Conservation (phyloP, 2,329 filamentous ascomycete species). For the Fusarium sterilihyphosum region DNA sequence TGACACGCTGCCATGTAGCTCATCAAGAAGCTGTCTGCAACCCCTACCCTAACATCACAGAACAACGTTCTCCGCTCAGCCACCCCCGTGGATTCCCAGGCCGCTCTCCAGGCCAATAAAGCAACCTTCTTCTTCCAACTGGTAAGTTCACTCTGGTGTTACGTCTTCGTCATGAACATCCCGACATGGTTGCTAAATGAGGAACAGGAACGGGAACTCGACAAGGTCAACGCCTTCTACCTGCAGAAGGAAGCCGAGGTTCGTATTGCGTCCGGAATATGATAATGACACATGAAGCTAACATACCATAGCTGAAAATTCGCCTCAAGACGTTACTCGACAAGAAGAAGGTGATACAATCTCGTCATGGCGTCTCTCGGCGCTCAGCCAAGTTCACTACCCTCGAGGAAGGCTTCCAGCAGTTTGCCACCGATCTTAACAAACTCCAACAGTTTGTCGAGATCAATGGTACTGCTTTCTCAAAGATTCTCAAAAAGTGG, state of each 20-base stretch:
- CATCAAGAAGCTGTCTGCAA: conserved; percentile 97
- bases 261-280: conserved; percentile 46
- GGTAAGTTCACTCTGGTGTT: conserved; percentile 61
- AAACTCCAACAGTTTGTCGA: conserved; percentile 99
- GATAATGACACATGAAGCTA: conserved; percentile 2
- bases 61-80: conserved; percentile 65
- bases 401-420: conserved; percentile 94
- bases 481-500: conserved; percentile 99
- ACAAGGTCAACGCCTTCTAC: conserved; percentile 98
- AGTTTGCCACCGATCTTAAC: conserved; percentile 96
- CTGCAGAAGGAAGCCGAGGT: conserved; percentile 98
- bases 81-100: conserved; percentile 77
- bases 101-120: conserved; percentile 93
- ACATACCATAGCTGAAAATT: conserved; percentile 78
- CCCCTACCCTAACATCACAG: conserved; percentile 82
- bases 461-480: conserved; percentile 96
- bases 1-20: conserved; percentile 67
- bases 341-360: conserved; percentile 92
- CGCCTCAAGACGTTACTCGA: conserved; percentile 91
- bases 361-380: conserved; percentile 81
- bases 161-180: conserved; percentile 40
- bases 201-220: conserved; percentile 88
- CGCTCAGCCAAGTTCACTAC: conserved; percentile 94
- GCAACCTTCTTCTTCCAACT: conserved; percentile 98
- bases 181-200: conserved; percentile 51